Evolutionary conservation across 2,329 filamentous ascomycete genomes (phyloP).

Genomic region (Lachnellula hyalina): DNA sequence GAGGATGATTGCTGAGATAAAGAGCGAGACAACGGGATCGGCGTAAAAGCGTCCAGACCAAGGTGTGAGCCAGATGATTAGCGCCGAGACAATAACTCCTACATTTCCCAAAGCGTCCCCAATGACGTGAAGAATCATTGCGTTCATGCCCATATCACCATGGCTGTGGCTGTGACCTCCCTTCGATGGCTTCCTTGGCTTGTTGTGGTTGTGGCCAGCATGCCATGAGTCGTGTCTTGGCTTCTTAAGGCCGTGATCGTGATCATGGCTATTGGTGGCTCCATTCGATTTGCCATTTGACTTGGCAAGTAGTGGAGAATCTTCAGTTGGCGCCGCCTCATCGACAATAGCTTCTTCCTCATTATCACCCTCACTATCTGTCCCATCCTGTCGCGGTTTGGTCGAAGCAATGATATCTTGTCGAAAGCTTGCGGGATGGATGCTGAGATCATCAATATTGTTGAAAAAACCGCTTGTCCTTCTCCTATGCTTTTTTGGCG

Average conservation of each 20-base stretch:
- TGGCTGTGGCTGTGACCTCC: slow-evolving; percentile 71
- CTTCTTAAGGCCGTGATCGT: slow-evolving; percentile 6
- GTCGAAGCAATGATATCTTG: slow-evolving; percentile 89
- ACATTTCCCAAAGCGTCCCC: slow-evolving; percentile 84
- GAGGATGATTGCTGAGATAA: slow-evolving; percentile 80
- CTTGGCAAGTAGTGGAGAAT: slow-evolving; percentile 21
- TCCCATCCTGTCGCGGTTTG: slow-evolving; percentile 53
- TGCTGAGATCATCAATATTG: slow-evolving; percentile 66
- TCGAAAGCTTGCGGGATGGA: slow-evolving; percentile 84
- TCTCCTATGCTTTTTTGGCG: slow-evolving; percentile 22
- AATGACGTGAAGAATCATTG: slow-evolving; percentile 69
- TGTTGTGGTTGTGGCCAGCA: slow-evolving; percentile 72
- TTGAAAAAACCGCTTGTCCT: slow-evolving; percentile 47
- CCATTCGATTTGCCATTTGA: slow-evolving; percentile 18
- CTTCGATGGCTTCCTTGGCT: slow-evolving; percentile 59
- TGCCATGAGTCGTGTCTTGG: slow-evolving; percentile 42
- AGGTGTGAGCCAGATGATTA: slow-evolving; percentile 86
- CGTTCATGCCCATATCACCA: slow-evolving; percentile 91
- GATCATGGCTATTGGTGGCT: background rate
- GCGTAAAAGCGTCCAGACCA: slow-evolving; percentile 80
- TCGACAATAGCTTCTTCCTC: slow-evolving; percentile 26
- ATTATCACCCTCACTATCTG: slow-evolving; percentile 37
- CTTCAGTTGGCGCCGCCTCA: slow-evolving; percentile 35
- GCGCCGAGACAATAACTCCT: slow-evolving; percentile 75
- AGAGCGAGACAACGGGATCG: slow-evolving; percentile 84